Evolutionary conservation across 371 early-diverging fungal species (phyloP).

Genomic region (Mortierella sp.): DNA sequence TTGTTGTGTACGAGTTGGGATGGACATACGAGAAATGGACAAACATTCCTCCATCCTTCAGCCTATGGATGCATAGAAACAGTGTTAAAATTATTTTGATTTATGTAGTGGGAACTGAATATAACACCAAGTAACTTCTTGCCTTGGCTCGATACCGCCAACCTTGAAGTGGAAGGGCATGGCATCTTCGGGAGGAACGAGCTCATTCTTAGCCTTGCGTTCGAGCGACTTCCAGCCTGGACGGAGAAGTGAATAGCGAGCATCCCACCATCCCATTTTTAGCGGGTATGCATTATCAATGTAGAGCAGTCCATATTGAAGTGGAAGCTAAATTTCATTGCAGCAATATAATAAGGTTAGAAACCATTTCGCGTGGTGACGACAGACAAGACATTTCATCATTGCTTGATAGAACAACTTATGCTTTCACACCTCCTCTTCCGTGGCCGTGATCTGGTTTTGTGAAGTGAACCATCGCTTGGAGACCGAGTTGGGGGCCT

Average conservation of each 20-base stretch:
- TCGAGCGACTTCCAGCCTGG: conserved; percentile 54
- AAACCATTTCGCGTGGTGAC: conserved; percentile 6
- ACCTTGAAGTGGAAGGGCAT: conserved; percentile 63
- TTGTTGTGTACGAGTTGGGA: conserved; percentile 44
- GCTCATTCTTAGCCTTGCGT: conserved; percentile 53
- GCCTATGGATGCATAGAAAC: conserved; percentile 12
- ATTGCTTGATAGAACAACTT: background rate
- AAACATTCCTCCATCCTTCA: conserved; percentile 69
- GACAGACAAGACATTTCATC: conserved; percentile 8
- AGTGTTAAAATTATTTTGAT: too few relatives aligned
- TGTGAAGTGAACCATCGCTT: conserved; percentile 25
- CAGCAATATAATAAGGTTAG: background rate
- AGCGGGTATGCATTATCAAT: conserved; percentile 56
- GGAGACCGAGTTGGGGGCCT: background rate
- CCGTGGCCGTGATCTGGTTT: background rate
- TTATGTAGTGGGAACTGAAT: background rate
- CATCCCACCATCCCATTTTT: conserved; percentile 56
- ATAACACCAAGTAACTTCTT: background rate
- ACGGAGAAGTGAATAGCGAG: conserved; percentile 41
- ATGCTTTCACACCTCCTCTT: conserved; percentile 33
- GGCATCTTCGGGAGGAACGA: conserved; percentile 57
- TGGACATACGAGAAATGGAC: conserved; percentile 62
- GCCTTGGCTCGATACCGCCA: conserved; percentile 63
- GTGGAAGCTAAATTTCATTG: conserved; percentile 27
- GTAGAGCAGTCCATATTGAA: conserved; percentile 54